Base-by-base conservation (phyloP, 2,329 filamentous ascomycete genomes). In the Beauveria australis region DNA sequence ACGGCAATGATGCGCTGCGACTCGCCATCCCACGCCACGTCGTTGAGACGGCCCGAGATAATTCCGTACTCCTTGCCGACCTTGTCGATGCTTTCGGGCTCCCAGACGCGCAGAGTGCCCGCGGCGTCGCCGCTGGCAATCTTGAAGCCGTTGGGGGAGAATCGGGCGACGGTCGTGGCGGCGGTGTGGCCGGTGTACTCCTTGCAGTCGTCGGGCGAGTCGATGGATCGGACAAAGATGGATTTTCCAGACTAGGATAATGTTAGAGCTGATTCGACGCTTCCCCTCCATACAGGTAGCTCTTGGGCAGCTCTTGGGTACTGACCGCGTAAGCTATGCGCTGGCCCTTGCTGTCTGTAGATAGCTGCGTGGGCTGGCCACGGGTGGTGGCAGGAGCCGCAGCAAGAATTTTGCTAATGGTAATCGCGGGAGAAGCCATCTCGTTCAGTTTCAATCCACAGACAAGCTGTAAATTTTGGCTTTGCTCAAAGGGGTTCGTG, bases 11-110 rank as follows among this genome's bases (percentile, higher is more conserved):
- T 88, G 54, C 94, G 88, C 78, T 97, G 92, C 63, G 90, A 96
- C 75, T 99, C 94, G 61, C 92, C 93, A 70, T 97, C 94, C 92
- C 94, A 99, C 1, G 92, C 93, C 66, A 99, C 85, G 73, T 99
- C 94, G 72, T 96, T 96, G 76, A 99, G 93, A 59, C 91, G 88
- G 14, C 94, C 94, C 40, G 90, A 92, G 69, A 97, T 92, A 75
- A 97, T 97, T 70, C 86, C 83, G 75, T 96, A 97, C 75, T 97
- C 93, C 66, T 92, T 91, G 75, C 95, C 96, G 51, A 91, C 96
- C 69, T 88, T 90, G 59, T 81, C 80, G 51, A 92, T 92, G 67
- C 91, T 90, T 60, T 93, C 88, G 14, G 89, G 86, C 73, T 97
- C 93, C 94, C 94, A 99, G 5, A 99, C 89, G 65, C 90, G 86